Evolutionary conservation across 2,329 filamentous ascomycete species (phyloP), one percentile per base, ranked within the genome.

Genomic region (Acrocalymma vagum): DNA sequence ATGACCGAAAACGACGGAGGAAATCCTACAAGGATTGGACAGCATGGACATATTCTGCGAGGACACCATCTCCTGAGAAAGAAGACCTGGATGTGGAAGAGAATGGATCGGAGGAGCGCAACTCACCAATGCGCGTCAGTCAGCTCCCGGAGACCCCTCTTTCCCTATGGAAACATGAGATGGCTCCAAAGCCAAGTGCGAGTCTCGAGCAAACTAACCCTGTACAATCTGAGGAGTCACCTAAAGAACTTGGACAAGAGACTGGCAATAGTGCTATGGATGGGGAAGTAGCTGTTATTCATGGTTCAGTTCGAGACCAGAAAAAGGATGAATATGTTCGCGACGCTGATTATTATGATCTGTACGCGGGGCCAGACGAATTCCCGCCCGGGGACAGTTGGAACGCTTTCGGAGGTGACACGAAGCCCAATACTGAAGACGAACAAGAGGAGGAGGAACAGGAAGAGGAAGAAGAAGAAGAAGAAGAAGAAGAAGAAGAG

Each of bases 1-100:
- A 77, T 57, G 83, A 82, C 18, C 84, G 82, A 46, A 95, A 92
- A 69, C 80, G 82, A 38, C 82, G 81, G 35, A 84, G 86, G 42
- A 92, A 89, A 61, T 82, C 83, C 18, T 83, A 86, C 6, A 83
- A 84, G 29, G 76, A 82, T 35, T 85, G 83, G 58, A 80, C 77
- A 20, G 76, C 82, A 18, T 96, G 93, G 93, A 85, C 81, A 48
- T 87, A 92, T 58, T 78, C 78, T 15, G 87, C 86, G 58, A 80
- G 83, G 40, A 87, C 88, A 1, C 84, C 83, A 6, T 92, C 85
- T 36, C 88, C 89, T 3, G 81, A 86, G 58, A 78, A 76, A 22
- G 70, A 78, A 48, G 51, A 62, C 10, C 38, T 15, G n/a, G 36
- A 31, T n/a, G 40, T 39, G 21, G 55, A 62, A 15, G 52, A 56